Base-by-base conservation (phyloP, 495 filamentous ascomycete genomes). In the Penicillium canescens region DNA sequence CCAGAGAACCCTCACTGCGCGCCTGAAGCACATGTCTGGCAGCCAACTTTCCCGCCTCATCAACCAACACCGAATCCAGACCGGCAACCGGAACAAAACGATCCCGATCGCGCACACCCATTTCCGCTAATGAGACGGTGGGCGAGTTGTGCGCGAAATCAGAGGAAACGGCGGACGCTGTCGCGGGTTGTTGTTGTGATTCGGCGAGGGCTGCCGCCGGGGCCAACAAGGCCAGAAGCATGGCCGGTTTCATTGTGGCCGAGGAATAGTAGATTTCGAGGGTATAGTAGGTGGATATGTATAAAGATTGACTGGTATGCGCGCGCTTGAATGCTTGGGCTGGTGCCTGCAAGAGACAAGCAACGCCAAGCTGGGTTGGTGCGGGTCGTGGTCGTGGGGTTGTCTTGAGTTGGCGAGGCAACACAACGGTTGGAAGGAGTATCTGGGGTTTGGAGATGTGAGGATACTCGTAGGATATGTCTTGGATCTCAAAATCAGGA, bases 1-100 rank as follows among this genome's bases (percentile, higher is more conserved):
- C 75, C 0, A 78, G 61, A 9, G 68, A 71, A 24, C 75, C 75
- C 54, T 78, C 75, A 50, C 72, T 78, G 52, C 75, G 64, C 35
- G 65, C 71, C 46, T 63, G 65, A 37, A 72, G 65, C 9, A 69
- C 42, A 49, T 65, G 47, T 10, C 59, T 33, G 3, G 49, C 31
- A 34, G 49, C 20, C 13, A 51, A n/a, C 49, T 42, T 7, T 49
- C 28, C 56, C 50, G 23, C 18, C 28, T 42, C 48, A 42, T 46
- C 50, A 31, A 34, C 14, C 38, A 11, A 49, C 21, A 31, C 44
- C 42, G 16, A 20, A 2, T 51, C 47, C 1, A 18, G 21, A 4
- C 57, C 61, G 3, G 41, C 28, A 6, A 50, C 6, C 1, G 57
- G n/a, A 16, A 23, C 54, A 37, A 54, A 50, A 8, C 31, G 54